Evolutionary conservation across 1,139 yeast species (phyloP).

Genomic region (Sugiyamaella xylanicola): DNA sequence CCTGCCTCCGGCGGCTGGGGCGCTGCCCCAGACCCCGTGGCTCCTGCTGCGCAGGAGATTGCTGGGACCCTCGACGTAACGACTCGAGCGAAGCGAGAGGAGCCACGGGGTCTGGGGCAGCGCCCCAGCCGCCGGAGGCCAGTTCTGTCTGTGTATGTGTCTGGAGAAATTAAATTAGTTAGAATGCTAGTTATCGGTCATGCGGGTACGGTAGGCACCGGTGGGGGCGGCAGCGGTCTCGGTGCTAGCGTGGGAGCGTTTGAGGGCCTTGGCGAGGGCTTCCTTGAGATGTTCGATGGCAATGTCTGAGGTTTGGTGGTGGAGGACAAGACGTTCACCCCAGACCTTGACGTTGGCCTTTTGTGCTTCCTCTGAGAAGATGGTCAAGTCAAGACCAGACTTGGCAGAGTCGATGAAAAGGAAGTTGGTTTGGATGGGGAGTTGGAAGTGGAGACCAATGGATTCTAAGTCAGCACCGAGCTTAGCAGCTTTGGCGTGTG

Average conservation of each 20-base stretch:
- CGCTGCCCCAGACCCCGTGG: background rate
- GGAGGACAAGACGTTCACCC: slow-evolving; percentile 80
- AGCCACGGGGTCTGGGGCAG: background rate
- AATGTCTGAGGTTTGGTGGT: slow-evolving; percentile 71
- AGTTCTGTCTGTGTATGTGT: background rate
- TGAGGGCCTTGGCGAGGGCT: slow-evolving; percentile 59
- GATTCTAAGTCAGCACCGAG: slow-evolving; percentile 55
- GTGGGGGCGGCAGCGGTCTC: slow-evolving; percentile 2
- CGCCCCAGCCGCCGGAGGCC: slow-evolving; percentile 1
- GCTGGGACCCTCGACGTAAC: too few relatives aligned
- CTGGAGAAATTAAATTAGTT: slow-evolving; percentile 8
- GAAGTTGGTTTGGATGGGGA: slow-evolving; percentile 86
- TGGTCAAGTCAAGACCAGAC: slow-evolving; percentile 61
- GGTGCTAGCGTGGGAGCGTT: slow-evolving; percentile 22
- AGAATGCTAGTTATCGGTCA: slow-evolving; percentile 13
- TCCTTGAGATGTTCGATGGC: slow-evolving; percentile 66
- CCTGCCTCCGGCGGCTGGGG: slow-evolving; percentile 1
- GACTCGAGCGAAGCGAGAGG: background rate
- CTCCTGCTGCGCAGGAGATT: background rate
- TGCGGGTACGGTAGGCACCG: slow-evolving; percentile 20
- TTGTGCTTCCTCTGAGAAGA: slow-evolving; percentile 57
- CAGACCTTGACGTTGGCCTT: slow-evolving; percentile 65
- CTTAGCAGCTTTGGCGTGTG: slow-evolving; percentile 70
- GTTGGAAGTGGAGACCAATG: slow-evolving; percentile 57
- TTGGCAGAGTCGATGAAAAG: slow-evolving; percentile 71